Percentiles rank a stretch among this genome's conserved stretches.
Evolutionary conservation across 768 basidiomycete species (phyloP).

Genomic region (Thelephora ganbajun): DNA sequence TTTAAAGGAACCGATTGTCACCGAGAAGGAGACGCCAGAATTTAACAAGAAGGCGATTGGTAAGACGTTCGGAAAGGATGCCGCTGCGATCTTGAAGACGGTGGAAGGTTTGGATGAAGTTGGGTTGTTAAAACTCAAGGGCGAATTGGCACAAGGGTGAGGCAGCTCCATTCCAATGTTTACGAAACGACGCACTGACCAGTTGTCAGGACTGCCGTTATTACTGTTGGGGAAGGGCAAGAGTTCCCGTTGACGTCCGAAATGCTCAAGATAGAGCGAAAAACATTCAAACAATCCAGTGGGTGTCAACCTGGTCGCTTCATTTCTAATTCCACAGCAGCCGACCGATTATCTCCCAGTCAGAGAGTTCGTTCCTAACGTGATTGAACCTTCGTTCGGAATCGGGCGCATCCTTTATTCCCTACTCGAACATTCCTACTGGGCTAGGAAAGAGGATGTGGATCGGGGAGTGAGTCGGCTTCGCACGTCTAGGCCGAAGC

Average conservation of each 20-base stretch:
- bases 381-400: constrained; percentile 97
- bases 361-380: constrained; percentile 92
- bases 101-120: constrained; percentile 57
- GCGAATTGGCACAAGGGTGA: constrained; percentile 63
- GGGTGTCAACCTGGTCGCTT: constrained; percentile 14
- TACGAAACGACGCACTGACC: constrained; percentile 1
- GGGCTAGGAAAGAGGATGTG: constrained; percentile 85
- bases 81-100: constrained; percentile 45
- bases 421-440: constrained; percentile 90
- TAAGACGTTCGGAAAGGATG: constrained; percentile 78
- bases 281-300: constrained; percentile 83
- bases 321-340: not conserved
- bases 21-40: constrained; percentile 64
- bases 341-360: constrained; percentile 32
- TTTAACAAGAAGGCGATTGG: constrained; percentile 85
- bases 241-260: constrained; percentile 61
- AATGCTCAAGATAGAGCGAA: constrained; percentile 63
- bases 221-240: constrained; percentile 46
- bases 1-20: constrained; percentile 72
- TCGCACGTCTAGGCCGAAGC: constrained; percentile 7
- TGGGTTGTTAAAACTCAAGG: constrained; percentile 49
- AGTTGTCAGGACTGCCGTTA: constrained; percentile 32
- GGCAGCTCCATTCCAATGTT: constrained; percentile 10
- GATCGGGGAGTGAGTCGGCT: constrained; percentile 66
- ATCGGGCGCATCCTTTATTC: constrained; percentile 92